Percentiles rank a stretch among this genome's conserved stretches.
Evolutionary conservation across 768 basidiomycete genomes (phyloP).

Genomic region (Lactifluus echinatus): DNA sequence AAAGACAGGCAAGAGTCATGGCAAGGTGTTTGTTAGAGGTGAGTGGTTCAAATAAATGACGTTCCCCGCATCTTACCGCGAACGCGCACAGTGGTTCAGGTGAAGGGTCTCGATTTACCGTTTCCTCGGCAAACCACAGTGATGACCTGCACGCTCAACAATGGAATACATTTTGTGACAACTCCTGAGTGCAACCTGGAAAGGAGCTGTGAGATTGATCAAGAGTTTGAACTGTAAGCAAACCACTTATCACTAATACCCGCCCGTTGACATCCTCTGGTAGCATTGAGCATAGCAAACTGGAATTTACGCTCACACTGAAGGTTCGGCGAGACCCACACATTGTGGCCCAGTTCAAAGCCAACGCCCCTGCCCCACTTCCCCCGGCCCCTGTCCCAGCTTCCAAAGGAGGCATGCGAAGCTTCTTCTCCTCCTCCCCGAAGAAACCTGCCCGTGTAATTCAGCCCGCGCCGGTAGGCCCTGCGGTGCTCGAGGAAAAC

Average conservation of each 20-base stretch:
- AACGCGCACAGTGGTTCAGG: conserved; percentile 51
- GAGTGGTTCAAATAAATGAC: conserved; percentile 14
- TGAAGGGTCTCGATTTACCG: conserved; percentile 68
- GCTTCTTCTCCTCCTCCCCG: conserved; percentile 65
- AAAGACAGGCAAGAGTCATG: conserved; percentile 70
- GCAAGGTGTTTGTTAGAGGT: conserved; percentile 95
- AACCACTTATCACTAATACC: neutral
- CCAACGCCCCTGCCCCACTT: conserved; percentile 42
- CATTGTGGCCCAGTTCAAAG: conserved; percentile 69
- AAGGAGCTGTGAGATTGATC: conserved; percentile 58
- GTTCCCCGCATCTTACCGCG: neutral
- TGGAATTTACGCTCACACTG: conserved; percentile 87
- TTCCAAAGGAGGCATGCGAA: conserved; percentile 56
- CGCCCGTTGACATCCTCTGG: neutral
- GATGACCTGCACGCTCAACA: conserved; percentile 85
- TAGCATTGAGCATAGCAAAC: conserved; percentile 88
- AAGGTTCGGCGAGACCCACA: conserved; percentile 84
- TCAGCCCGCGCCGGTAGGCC: conserved; percentile 26
- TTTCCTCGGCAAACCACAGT: conserved; percentile 67
- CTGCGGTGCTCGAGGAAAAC: conserved; percentile 52
- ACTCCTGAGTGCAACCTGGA: conserved; percentile 68
- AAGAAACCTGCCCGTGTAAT: conserved; percentile 57
- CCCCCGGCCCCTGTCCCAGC: conserved; percentile 40
- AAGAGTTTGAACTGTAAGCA: conserved; percentile 85
- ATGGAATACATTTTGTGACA: conserved; percentile 92